These are phyloP conservation scores for Oryza brachyantha DNA, from an alignment of 176 grass and related monocot species.

Conservation along the genomic window DNA sequence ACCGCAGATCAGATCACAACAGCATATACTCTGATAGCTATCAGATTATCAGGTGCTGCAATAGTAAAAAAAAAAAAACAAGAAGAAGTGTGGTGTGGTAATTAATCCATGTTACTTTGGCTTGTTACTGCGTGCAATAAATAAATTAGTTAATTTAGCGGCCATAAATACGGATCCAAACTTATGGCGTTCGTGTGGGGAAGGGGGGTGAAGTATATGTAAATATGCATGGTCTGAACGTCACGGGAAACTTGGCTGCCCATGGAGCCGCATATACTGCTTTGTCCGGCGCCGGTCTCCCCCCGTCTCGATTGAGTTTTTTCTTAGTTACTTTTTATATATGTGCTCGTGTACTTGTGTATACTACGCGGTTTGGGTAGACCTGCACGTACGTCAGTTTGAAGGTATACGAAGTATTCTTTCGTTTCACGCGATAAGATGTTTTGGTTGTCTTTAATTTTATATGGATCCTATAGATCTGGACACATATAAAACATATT, in stretches of 20 bases:
- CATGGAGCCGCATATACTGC: not conserved
- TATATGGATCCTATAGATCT: no score
- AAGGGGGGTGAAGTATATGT: no score
- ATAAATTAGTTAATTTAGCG: not conserved
- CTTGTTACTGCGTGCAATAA: not conserved
- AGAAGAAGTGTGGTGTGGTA: no score
- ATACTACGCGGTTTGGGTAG: no score
- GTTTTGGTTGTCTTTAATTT: no score
- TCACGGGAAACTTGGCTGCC: not conserved
- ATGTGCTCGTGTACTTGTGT: no score
- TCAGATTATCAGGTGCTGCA: not conserved
- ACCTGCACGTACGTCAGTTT: no score
- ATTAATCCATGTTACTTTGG: not conserved
- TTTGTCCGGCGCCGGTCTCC: not conserved
- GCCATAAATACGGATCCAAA: not conserved
- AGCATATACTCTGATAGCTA: no score
- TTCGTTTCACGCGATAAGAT: no score
- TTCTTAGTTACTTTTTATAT: not conserved
- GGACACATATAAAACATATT: no score
- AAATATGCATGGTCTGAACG: not conserved
- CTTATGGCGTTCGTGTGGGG: not conserved
- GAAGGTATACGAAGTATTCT: no score
- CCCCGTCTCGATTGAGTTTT: not conserved
- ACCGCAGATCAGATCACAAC: not conserved
- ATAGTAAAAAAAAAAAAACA: not conserved